Base-by-base conservation (phyloP, 2,329 filamentous ascomycete genomes). In the Fusarium sp. region DNA sequence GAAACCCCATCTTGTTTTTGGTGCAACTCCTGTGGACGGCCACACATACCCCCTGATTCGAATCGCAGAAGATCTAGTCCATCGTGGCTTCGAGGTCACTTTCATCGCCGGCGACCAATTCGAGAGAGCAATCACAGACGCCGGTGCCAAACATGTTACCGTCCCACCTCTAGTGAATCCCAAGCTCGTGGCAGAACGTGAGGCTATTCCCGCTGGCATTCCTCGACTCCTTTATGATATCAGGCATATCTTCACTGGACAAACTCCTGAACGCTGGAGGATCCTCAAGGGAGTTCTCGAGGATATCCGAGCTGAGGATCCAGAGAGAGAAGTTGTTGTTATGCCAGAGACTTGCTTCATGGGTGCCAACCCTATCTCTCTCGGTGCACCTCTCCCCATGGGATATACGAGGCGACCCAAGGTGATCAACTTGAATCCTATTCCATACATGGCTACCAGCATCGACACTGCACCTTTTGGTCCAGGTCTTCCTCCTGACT, bases 341-440 rank as follows among this genome's bases (percentile, higher is more conserved):
- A 56, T 87, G n/a, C 78, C 79, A 38, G 86, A 88, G 71, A 75
- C 78, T 5, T 73, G 79, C 5, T 83, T 80, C 47, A 76, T 80
- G 59, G 84, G 83, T 1, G 68, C 79, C 15, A 66, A 81, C 1
- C 83, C 85, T 1, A 80, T 84, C 54, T 70, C 74, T 3, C 73
- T 79, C 35, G 83, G 84, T 5, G 80, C 80, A 3, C 79, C 83
- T 5, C 77, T 81, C 62, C 84, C 76, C 18, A 77, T 71, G 73
- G 84, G 77, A 22, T 86, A 75, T 71, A 70, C 65, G 63, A 77
- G 61, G 22, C 78, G 78, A 33, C 82, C 77, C n/a, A 77, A 77
- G 33, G 79, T 78, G 20, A 77, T 87, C 60, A 83, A 80, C 20
- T 76, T 86, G 33, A 80, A 83, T 49, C 73, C 82, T 12, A 73